These are phyloP conservation scores for Funneliformis caledonium DNA, from an alignment of 371 early-diverging fungal genomes.

Conservation along the genomic window DNA sequence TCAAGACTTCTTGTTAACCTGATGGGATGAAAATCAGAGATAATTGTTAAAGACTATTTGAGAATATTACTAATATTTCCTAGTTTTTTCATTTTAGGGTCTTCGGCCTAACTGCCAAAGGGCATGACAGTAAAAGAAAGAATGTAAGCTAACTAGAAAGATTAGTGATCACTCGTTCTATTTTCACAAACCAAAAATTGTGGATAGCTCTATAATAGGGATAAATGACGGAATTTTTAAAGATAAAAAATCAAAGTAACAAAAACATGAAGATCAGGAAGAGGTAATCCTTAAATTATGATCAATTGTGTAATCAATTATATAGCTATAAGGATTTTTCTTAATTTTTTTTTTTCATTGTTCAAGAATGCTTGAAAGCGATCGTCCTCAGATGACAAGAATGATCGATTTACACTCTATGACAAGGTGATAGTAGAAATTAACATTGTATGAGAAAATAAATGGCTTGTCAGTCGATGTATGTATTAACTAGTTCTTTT, in stretches of 20 bases:
- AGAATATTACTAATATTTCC: background rate
- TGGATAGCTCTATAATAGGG: background rate
- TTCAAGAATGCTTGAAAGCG: background rate
- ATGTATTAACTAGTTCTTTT: background rate
- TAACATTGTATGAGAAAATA: no score
- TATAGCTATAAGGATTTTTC: background rate
- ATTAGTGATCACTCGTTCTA: background rate
- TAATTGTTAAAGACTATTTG: background rate
- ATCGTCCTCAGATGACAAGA: background rate
- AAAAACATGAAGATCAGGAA: background rate
- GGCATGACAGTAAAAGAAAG: background rate
- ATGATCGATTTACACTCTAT: background rate
- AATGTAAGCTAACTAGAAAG: background rate
- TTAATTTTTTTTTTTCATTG: background rate
- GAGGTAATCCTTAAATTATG: background rate
- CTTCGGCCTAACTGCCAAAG: background rate
- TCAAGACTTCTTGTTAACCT: background rate
- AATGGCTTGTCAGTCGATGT: no score
- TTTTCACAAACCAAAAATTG: background rate
- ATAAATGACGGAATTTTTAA: background rate
- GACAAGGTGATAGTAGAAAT: background rate
- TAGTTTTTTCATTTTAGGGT: constrained; percentile 5
- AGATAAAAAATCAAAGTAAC: background rate
- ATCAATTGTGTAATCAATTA: background rate
- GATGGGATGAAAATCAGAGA: background rate